Evolutionary conservation across 805 yeast species (phyloP), one percentile per base, ranked within the genome.

Genomic region (Pachysolen tannophilus): DNA sequence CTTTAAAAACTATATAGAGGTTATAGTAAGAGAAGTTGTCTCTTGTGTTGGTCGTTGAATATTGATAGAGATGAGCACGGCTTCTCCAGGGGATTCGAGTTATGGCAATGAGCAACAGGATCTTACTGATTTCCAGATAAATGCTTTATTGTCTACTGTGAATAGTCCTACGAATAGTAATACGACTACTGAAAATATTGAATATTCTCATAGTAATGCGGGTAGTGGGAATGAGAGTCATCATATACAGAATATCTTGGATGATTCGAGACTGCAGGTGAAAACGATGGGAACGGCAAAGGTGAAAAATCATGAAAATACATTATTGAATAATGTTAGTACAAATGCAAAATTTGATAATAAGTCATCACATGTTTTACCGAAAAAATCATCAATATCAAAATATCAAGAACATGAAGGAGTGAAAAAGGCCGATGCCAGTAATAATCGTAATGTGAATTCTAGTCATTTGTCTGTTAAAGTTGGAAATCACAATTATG

Each of bases 81-180:
- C 37, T n/a, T 29, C 37, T 27, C 31, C 36, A 13, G 31, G 36
- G 6, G 26, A 5, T n/a, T 9, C 18, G 10, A 32, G 8, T 6
- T 17, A 11, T 6, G 19, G 18, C 19, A 19, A 17, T 26, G 14
- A 25, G 14, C 28, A 32, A 15, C 31, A 17, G 4, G 29, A 36
- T 28, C 18, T 36, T 11, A 32, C 39, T 2, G 39, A 36, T 24
- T 15, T 32, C 4, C 39, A 36, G 20, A 31, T 36, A 24, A 36
- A 26, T n/a, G 35, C 35, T 3, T 26, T 35, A 10, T 35, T 30
- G 16, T 34, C 37, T 13, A 31, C 26, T 18, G 24, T n/a, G 30
- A 26, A 25, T 10, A 28, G 19, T 16, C 37, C 32, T 11, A 14
- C 7, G 14, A 10, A 9, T 20, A 26, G 13, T 32, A 14, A 7